Percentiles rank a stretch among this genome's conserved stretches.
phyloP scores from a whole-genome alignment of 768 basidiomycete species.

The Kwoniella heveanensis region DNA sequence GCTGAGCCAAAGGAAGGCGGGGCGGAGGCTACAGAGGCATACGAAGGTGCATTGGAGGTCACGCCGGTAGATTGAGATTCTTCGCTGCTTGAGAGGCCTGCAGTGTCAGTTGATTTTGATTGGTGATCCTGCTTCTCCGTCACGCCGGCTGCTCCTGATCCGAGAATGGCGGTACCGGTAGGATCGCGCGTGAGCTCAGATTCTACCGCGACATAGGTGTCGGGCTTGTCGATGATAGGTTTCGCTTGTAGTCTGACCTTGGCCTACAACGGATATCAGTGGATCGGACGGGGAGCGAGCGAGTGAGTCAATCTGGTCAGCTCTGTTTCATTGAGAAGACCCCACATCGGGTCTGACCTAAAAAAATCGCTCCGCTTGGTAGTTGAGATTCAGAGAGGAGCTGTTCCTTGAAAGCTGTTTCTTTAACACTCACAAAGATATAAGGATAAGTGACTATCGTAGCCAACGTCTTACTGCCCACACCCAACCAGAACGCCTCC shows the following conservation, averaged over 20 bases:
- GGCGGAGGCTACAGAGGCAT: constrained; percentile 28
- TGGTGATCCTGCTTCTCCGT: too few species aligned
- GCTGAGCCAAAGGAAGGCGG: constrained; percentile 22
- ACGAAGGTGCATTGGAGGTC: constrained; percentile 5
- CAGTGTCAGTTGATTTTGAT: too few species aligned
- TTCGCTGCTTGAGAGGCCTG: too few species aligned
- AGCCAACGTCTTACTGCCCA: constrained; percentile 89
- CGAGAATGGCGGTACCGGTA: constrained; percentile 43
- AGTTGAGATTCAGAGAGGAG: neutral
- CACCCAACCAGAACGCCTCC: constrained; percentile 81
- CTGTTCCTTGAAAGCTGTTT: too few species aligned
- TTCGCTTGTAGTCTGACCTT: constrained; percentile 95
- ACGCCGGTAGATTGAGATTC: neutral
- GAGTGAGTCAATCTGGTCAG: neutral
- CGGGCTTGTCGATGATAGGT: neutral
- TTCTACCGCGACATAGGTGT: too few species aligned
- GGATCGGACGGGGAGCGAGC: too few species aligned
- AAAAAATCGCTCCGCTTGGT: too few species aligned
- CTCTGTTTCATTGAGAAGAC: neutral
- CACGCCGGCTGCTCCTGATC: too few species aligned
- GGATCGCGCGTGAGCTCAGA: too few species aligned
- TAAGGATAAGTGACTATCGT: constrained; percentile 69
- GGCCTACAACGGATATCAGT: constrained; percentile 40
- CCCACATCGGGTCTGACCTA: too few species aligned
- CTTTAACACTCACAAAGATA: constrained; percentile 55